phyloP scores from a whole-genome alignment of 164 flowering plant genomes.

The Chimonanthus salicifolius region DNA sequence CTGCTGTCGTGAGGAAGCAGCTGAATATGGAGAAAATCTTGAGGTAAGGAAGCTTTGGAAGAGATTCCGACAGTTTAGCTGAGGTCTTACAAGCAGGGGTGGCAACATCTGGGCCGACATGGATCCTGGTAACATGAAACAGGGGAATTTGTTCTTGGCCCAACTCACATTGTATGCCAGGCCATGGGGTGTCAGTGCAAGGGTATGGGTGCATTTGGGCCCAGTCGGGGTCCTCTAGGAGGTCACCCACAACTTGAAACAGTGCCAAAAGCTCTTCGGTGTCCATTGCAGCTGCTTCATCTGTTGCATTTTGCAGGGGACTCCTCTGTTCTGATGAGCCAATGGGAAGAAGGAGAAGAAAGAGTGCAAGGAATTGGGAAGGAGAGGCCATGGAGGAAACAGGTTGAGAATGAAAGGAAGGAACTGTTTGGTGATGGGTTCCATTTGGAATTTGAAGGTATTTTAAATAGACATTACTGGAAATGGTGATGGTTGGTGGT shows the following conservation, averaged over 20 bases:
- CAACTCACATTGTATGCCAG: conserved; percentile 49
- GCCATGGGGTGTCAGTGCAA: conserved; percentile 62
- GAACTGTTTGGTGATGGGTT: background rate
- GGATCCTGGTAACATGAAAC: conserved; percentile 49
- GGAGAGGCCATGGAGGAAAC: conserved; percentile 6
- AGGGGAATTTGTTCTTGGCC: conserved; percentile 20
- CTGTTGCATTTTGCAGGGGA: conserved; percentile 7
- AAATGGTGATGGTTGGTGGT: background rate
- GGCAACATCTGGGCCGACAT: conserved; percentile 36
- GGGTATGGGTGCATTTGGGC: conserved; percentile 42
- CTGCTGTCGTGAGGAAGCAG: conserved; percentile 32
- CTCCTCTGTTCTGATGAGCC: background rate
- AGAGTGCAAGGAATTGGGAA: background rate
- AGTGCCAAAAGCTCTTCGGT: conserved; percentile 39
- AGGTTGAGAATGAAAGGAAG: background rate
- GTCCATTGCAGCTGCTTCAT: conserved; percentile 26
- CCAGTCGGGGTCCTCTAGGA: conserved; percentile 44
- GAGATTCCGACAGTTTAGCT: conserved; percentile 32
- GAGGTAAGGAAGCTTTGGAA: conserved; percentile 34
- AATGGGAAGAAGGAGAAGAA: background rate
- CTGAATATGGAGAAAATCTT: conserved; percentile 41
- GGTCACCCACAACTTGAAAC: conserved; percentile 40
- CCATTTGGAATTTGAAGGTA: background rate
- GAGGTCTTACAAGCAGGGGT: conserved; percentile 39
- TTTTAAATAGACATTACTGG: no score